These are phyloP conservation scores for Mortierella sp. DNA, from an alignment of 371 early-diverging fungal species.

Conservation along the genomic window DNA sequence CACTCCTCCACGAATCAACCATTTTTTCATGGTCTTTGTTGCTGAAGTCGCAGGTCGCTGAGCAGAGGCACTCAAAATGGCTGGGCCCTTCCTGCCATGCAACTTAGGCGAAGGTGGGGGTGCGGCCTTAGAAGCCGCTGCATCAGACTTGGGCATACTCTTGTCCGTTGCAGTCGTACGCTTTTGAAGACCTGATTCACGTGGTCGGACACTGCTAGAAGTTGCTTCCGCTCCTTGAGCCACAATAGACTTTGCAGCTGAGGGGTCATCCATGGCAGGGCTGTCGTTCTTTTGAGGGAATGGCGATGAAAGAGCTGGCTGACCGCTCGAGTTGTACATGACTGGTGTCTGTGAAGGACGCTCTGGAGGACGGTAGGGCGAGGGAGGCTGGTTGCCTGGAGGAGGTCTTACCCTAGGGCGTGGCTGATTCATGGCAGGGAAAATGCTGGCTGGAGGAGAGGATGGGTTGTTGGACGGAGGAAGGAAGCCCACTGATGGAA, in stretches of 20 bases:
- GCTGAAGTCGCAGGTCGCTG: slow-evolving; percentile 6
- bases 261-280: neutral
- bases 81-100: slow-evolving; percentile 48
- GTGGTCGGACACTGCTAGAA: slow-evolving; percentile 44
- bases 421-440: slow-evolving; percentile 25
- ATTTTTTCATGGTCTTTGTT: slow-evolving; percentile 32
- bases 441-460: slow-evolving; percentile 47
- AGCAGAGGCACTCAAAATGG: slow-evolving; percentile 31
- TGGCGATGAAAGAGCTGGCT: slow-evolving; percentile 33
- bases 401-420: slow-evolving; percentile 42
- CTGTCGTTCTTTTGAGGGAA: slow-evolving; percentile 23
- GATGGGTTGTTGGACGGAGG: slow-evolving; percentile 44
- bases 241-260: slow-evolving; percentile 22
- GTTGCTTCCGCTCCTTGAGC: slow-evolving; percentile 34
- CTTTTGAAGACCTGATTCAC: slow-evolving; percentile 46
- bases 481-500: slow-evolving; percentile 29
- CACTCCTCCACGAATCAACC: slow-evolving; percentile 48
- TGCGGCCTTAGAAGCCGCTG: slow-evolving; percentile 6
- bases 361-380: slow-evolving; percentile 51
- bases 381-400: slow-evolving; percentile 34
- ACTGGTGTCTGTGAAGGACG: slow-evolving; percentile 49
- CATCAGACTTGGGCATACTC: slow-evolving; percentile 16
- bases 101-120: slow-evolving; percentile 48
- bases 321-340: slow-evolving; percentile 48
- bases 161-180: slow-evolving; percentile 27